A percentile compares a stretch with the other conserved stretches of the same genome.
Conservation (phyloP, 371 early-diverging fungal species). For the Mucor ambiguus region DNA sequence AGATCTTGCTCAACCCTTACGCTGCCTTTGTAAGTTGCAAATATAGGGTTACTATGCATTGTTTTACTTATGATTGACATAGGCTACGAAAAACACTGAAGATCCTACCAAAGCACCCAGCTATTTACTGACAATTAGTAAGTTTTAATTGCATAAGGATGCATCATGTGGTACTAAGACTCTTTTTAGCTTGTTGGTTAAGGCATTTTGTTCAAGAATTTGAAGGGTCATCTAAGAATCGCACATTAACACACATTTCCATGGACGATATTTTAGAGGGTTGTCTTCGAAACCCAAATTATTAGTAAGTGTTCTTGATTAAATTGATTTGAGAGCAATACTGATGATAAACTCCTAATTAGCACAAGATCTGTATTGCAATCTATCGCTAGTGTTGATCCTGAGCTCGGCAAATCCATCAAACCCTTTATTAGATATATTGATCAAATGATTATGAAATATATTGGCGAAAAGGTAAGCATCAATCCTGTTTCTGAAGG, state of each 20-base stretch:
- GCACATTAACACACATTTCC: conserved; percentile 22
- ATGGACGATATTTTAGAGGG: conserved; percentile 42
- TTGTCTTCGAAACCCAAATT: conserved; percentile 40
- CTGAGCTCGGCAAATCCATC: conserved; percentile 20
- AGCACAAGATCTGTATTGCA: conserved; percentile 42
- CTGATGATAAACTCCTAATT: not conserved
- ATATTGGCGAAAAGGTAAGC: conserved; percentile 19
- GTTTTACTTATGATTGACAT: not conserved
- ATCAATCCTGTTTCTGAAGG: not conserved
- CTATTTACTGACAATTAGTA: conserved; percentile 47
- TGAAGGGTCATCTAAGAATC: not conserved
- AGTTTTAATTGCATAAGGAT: not conserved
- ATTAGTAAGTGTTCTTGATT: conserved; percentile 31
- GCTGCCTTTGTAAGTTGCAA: conserved; percentile 23
- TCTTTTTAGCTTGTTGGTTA: conserved; percentile 41
- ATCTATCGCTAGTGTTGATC: conserved; percentile 19
- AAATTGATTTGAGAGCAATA: not conserved
- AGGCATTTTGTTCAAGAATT: conserved; percentile 36
- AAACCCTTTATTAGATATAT: conserved; percentile 41
- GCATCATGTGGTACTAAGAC: not conserved
- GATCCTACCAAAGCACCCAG: conserved; percentile 31
- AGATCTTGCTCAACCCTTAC: conserved; percentile 27
- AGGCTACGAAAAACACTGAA: conserved; percentile 8
- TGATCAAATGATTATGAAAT: conserved; percentile 32
- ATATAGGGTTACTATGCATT: not conserved